phyloP scores from a whole-genome alignment of 495 filamentous ascomycete genomes.

The Parachaetomium inaequale region DNA sequence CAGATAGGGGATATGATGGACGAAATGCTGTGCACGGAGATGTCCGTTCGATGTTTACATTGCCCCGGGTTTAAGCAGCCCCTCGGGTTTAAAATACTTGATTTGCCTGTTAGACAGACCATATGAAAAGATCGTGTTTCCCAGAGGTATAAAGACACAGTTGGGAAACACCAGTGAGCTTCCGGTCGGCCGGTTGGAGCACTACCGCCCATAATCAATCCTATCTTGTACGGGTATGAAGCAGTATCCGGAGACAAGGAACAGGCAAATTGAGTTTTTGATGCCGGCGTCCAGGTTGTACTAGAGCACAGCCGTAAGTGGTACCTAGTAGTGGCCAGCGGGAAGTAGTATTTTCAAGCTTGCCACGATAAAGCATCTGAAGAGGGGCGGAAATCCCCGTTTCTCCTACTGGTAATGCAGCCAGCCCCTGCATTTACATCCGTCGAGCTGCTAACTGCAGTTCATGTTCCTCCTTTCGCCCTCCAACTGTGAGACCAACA shows the following conservation, averaged over 20 bases:
- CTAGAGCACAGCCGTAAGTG: too few species aligned
- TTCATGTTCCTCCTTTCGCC: background rate
- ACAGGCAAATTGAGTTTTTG: too few species aligned
- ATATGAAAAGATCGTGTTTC: background rate
- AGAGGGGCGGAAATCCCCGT: background rate
- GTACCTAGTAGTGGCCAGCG: too few species aligned
- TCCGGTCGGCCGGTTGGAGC: too few species aligned
- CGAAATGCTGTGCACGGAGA: background rate
- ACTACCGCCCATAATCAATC: too few species aligned
- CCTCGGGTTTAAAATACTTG: background rate
- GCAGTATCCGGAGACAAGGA: too few species aligned
- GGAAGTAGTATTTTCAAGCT: too few species aligned
- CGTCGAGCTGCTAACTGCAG: background rate
- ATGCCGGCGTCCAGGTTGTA: too few species aligned
- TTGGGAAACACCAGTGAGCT: too few species aligned
- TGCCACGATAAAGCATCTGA: background rate
- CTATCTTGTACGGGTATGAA: too few species aligned
- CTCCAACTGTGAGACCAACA: background rate
- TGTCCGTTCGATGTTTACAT: background rate
- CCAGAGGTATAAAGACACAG: too few species aligned
- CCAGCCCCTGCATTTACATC: background rate
- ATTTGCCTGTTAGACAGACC: background rate
- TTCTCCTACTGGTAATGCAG: background rate
- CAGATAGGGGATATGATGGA: background rate
- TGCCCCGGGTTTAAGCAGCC: background rate